A percentile compares a stretch with the other conserved stretches of the same genome.
phyloP scores from a whole-genome alignment of 495 filamentous ascomycete species.

The Aspergillus avenaceus region DNA sequence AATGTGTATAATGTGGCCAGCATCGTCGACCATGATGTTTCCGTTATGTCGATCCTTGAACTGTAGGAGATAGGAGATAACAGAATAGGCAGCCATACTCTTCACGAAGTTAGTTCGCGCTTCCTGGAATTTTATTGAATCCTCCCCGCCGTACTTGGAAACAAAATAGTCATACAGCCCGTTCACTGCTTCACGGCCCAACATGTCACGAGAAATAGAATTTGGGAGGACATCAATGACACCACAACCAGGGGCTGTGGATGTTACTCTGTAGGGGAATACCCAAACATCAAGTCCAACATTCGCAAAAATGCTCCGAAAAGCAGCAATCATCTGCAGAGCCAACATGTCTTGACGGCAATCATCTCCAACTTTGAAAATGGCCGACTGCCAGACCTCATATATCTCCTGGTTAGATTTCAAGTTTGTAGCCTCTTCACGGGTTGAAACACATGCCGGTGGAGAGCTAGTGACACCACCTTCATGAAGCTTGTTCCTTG shows the following conservation, averaged over 20 bases:
- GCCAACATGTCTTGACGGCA: constrained; percentile 96
- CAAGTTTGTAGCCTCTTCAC: background rate
- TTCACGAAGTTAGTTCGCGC: constrained; percentile 97
- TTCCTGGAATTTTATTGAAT: constrained; percentile 89
- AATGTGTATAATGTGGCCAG: constrained; percentile 96
- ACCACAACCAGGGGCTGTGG: constrained; percentile 96
- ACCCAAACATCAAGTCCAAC: constrained; percentile 96
- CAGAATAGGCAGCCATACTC: constrained; percentile 99
- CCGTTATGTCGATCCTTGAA: constrained; percentile 99
- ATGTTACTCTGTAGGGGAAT: constrained; percentile 94
- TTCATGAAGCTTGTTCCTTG: constrained; percentile 39
- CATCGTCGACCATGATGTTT: constrained; percentile 98
- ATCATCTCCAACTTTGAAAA: constrained; percentile 99
- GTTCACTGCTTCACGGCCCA: constrained; percentile 95
- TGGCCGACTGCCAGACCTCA: constrained; percentile 97
- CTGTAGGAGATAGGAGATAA: constrained; percentile 93
- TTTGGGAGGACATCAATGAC: constrained; percentile 98
- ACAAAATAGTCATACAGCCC: constrained; percentile 97
- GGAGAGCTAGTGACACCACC: constrained; percentile 8
- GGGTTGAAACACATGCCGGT: background rate
- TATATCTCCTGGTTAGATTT: constrained; percentile 50
- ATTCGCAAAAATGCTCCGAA: constrained; percentile 90
- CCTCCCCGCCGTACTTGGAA: constrained; percentile 93
- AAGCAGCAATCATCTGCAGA: constrained; percentile 95
- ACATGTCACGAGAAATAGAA: constrained; percentile 97